Conservation (phyloP, 2,329 filamentous ascomycete species). For the Alternaria ethzedia region DNA sequence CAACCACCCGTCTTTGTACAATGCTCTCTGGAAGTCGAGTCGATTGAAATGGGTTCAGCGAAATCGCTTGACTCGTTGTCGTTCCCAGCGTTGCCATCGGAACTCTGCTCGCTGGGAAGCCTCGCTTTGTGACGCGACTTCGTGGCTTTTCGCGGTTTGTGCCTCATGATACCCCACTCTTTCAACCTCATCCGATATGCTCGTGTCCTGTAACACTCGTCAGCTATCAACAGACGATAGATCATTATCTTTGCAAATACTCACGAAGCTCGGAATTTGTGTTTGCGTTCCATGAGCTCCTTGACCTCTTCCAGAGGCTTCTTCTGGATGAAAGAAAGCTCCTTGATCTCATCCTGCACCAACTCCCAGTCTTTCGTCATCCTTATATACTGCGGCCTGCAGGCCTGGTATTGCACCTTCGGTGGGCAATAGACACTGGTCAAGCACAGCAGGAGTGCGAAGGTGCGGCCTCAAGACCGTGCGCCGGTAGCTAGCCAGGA, state of each 20-base stretch:
- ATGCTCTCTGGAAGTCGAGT: background rate
- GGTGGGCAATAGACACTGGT: background rate
- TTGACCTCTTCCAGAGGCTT: conserved; percentile 43
- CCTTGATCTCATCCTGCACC: conserved; percentile 39
- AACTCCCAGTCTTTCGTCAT: conserved; percentile 45
- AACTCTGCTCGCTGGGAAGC: background rate
- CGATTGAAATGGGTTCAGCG: conserved; percentile 1
- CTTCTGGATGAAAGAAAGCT: conserved; percentile 43
- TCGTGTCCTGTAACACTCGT: conserved; percentile 31
- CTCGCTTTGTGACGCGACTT: conserved; percentile 4
- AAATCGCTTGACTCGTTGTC: conserved; percentile 12
- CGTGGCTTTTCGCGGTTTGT: conserved; percentile 17
- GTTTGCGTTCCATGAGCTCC: conserved; percentile 39
- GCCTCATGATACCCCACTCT: conserved; percentile 43
- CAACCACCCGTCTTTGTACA: conserved; percentile 9
- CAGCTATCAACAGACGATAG: background rate
- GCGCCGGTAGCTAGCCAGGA: background rate
- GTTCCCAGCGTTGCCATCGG: conserved; percentile 4
- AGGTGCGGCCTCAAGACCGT: background rate
- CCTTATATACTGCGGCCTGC: background rate
- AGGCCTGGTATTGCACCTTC: background rate
- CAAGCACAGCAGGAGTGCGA: background rate
- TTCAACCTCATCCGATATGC: conserved; percentile 48
- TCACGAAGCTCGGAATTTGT: conserved; percentile 46
- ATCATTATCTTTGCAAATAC: conserved; percentile 6